These are phyloP conservation scores for Fragaria iinumae DNA, from an alignment of 306 rosid species.

Conservation along the genomic window DNA sequence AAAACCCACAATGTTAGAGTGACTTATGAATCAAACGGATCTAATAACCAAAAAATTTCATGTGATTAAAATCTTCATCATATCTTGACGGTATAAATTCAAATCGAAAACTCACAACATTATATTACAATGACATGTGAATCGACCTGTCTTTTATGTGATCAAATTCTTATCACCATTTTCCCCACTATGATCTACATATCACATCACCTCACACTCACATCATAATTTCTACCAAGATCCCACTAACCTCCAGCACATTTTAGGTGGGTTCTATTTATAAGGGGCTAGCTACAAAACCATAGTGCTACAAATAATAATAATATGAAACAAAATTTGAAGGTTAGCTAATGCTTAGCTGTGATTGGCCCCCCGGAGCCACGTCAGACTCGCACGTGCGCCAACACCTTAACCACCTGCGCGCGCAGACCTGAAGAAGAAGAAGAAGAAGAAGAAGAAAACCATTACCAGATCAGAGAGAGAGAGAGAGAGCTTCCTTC, in stretches of 20 bases:
- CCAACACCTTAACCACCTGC: neutral
- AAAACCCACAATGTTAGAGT: too few species aligned
- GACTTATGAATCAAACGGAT: too few species aligned
- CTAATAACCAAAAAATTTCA: fast-evolving
- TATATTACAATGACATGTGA: too few species aligned
- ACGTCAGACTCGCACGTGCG: conserved; percentile 16
- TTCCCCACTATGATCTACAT: too few species aligned
- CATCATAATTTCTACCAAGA: too few species aligned
- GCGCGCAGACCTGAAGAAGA: neutral
- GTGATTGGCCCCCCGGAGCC: neutral
- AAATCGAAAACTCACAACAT: too few species aligned
- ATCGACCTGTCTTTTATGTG: too few species aligned
- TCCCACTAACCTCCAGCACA: neutral
- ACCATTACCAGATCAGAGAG: neutral
- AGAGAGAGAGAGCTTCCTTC: conserved; percentile 1
- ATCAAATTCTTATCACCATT: too few species aligned
- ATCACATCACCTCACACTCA: neutral
- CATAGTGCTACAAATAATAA: neutral
- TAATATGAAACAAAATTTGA: neutral
- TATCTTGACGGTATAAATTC: too few species aligned
- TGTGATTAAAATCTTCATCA: too few species aligned
- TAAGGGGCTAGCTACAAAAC: neutral
- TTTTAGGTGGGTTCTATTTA: neutral
- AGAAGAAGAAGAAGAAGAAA: neutral
- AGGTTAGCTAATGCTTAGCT: conserved; percentile 5